Evolutionary conservation across 805 yeast genomes (phyloP).

Genomic region (Saccharomycopsis malanga): DNA sequence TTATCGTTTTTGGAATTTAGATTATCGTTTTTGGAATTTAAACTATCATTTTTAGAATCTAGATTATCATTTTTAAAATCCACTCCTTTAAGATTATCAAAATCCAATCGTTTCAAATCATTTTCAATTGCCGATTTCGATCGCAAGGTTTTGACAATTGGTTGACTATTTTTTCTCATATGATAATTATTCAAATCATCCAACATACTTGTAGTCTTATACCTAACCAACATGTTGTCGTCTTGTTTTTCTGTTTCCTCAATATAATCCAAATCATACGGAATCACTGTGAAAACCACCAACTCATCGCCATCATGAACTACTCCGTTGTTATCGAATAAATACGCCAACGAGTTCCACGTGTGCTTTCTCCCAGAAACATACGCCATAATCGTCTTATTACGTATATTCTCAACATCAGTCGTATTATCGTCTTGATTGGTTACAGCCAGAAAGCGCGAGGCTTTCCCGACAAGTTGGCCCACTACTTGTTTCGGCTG

Average conservation of each 20-base stretch:
- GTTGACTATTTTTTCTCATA: background rate
- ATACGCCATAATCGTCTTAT: constrained; percentile 47
- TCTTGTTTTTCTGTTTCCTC: constrained; percentile 2
- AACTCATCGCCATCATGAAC: constrained; percentile 60
- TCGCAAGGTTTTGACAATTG: background rate
- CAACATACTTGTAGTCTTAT: constrained; percentile 21
- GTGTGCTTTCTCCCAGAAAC: constrained; percentile 68
- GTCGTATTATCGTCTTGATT: constrained; percentile 1
- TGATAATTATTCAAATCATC: constrained; percentile 18
- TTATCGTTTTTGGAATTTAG: background rate
- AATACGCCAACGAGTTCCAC: constrained; percentile 75
- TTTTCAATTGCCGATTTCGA: background rate
- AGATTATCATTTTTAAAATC: constrained; percentile 13
- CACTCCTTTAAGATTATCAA: constrained; percentile 4
- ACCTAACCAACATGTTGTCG: constrained; percentile 2
- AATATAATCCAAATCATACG: constrained; percentile 19
- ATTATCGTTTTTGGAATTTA: background rate
- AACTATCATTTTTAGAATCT: too few species aligned
- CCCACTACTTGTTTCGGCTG: constrained; percentile 6
- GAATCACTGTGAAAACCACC: constrained; percentile 52
- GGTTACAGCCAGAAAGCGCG: background rate
- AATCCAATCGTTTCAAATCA: background rate
- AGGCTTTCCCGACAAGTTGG: background rate
- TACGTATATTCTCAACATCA: constrained; percentile 2
- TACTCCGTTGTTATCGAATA: constrained; percentile 34